phyloP scores from a whole-genome alignment of 1,284 basidiomycete species.

The Cryptococcus maquisensis region DNA sequence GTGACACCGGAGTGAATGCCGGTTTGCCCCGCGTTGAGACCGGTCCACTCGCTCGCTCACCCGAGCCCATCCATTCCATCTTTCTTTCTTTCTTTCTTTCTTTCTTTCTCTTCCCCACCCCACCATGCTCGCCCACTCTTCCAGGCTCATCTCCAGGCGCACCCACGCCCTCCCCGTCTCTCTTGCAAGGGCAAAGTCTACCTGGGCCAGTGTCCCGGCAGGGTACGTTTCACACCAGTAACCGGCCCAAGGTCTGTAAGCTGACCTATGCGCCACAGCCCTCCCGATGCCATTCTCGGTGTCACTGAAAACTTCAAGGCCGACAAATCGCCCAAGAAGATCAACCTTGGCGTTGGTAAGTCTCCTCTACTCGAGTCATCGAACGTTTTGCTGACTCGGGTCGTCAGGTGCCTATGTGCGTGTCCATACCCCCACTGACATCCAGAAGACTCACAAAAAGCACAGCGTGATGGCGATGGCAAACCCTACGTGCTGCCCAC shows the following conservation, averaged over 20 bases:
- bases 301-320: slow-evolving; percentile 61
- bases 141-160: slow-evolving; percentile 12
- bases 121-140: slow-evolving; percentile 15
- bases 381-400: neutral
- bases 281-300: slow-evolving; percentile 35
- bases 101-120: neutral
- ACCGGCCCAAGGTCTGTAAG: neutral
- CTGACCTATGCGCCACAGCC: slow-evolving; percentile 9
- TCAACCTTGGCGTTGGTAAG: slow-evolving; percentile 91
- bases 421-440: neutral
- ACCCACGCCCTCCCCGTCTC: neutral
- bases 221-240: slow-evolving; percentile 20
- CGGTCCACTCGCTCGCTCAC: too few relatives aligned
- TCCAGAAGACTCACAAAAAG: neutral
- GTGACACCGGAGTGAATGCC: too few relatives aligned
- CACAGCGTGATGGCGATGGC: slow-evolving; percentile 81
- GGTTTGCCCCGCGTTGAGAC: too few relatives aligned
- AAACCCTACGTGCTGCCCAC: slow-evolving; percentile 92
- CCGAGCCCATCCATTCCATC: too few relatives aligned
- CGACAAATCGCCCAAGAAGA: slow-evolving; percentile 84
- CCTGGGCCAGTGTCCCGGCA: slow-evolving; percentile 30
- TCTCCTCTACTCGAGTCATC: slow-evolving; percentile 8
- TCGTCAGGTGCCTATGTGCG: slow-evolving; percentile 41
- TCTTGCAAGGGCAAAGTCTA: slow-evolving; percentile 17
- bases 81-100: neutral